Conservation (phyloP, 2,329 filamentous ascomycete genomes). For the Aspergillus aculeatus region DNA sequence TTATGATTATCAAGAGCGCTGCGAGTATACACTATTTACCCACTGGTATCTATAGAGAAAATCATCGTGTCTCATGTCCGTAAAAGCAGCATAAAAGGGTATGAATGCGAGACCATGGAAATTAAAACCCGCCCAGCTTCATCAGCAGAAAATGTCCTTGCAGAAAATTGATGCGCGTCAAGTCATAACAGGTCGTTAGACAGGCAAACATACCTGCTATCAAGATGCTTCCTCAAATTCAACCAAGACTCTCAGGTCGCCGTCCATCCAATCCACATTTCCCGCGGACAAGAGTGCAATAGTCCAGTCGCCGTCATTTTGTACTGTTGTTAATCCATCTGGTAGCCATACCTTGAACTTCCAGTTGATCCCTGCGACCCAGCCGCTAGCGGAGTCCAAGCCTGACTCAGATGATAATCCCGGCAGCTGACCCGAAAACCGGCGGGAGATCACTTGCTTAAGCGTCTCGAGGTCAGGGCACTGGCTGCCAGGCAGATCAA, state of each 20-base stretch:
- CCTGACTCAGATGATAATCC: slow-evolving; percentile 22
- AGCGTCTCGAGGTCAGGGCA: slow-evolving; percentile 35
- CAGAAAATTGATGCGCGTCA: slow-evolving; percentile 1
- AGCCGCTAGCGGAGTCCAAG: slow-evolving; percentile 20
- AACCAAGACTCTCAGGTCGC: slow-evolving; percentile 43
- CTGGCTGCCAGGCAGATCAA: slow-evolving; percentile 38
- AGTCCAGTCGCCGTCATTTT: slow-evolving; percentile 45
- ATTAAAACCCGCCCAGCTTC: neutral
- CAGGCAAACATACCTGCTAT: neutral
- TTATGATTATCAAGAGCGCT: neutral
- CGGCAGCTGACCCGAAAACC: slow-evolving; percentile 32
- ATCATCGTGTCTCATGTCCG: neutral
- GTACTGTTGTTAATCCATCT: slow-evolving; percentile 40
- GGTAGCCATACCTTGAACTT: slow-evolving; percentile 43
- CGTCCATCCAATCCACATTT: slow-evolving; percentile 50
- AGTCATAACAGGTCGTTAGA: neutral
- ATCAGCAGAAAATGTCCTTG: neutral
- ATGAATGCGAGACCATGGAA: neutral
- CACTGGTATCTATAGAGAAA: neutral
- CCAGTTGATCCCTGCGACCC: slow-evolving; percentile 26
- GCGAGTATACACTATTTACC: neutral
- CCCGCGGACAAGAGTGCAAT: slow-evolving; percentile 44
- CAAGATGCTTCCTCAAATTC: slow-evolving; percentile 28
- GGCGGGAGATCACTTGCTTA: slow-evolving; percentile 33
- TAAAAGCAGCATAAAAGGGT: neutral